Conservation (phyloP, 2,329 filamentous ascomycete genomes). For the Anisogramma anomala region DNA sequence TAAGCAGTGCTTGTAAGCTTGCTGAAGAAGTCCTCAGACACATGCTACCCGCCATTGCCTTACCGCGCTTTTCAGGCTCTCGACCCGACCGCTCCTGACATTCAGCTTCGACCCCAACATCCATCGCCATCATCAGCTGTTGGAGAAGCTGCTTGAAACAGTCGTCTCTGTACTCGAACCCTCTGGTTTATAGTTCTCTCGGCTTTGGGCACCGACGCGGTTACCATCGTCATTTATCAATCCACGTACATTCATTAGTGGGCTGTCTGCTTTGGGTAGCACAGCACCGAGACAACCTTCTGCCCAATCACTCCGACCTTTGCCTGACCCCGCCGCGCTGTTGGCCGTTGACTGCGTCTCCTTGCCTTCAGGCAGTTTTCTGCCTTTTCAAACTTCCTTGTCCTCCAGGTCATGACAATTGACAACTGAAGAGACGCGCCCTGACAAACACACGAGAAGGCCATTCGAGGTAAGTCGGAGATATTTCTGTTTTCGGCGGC, state of each 20-base stretch:
- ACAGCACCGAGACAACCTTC: constrained; percentile 13
- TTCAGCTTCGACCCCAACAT: background rate
- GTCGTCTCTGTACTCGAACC: too few relatives aligned
- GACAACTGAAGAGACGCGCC: background rate
- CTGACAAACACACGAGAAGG: background rate
- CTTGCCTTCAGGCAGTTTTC: background rate
- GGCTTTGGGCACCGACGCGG: constrained; percentile 1
- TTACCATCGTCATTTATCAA: constrained; percentile 1
- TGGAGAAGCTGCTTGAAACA: background rate
- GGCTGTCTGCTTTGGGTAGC: constrained; percentile 10
- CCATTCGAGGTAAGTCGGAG: constrained; percentile 2
- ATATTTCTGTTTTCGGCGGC: background rate
- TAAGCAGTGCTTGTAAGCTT: constrained; percentile 2
- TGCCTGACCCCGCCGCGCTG: constrained; percentile 14
- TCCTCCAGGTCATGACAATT: background rate
- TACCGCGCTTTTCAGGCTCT: constrained; percentile 5
- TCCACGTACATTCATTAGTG: constrained; percentile 6
- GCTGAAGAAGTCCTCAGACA: constrained; percentile 5
- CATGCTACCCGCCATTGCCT: constrained; percentile 9
- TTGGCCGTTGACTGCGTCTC: constrained; percentile 12
- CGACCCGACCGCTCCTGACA: constrained; percentile 7
- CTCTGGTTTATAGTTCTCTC: too few relatives aligned
- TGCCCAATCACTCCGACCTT: constrained; percentile 14
- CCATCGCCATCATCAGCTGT: background rate
- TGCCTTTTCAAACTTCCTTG: constrained; percentile 1